Evolutionary conservation across 805 yeast genomes (phyloP), one percentile per base, ranked within the genome.

Genomic region (Cyberlindnera nakhonratchasimensis): DNA sequence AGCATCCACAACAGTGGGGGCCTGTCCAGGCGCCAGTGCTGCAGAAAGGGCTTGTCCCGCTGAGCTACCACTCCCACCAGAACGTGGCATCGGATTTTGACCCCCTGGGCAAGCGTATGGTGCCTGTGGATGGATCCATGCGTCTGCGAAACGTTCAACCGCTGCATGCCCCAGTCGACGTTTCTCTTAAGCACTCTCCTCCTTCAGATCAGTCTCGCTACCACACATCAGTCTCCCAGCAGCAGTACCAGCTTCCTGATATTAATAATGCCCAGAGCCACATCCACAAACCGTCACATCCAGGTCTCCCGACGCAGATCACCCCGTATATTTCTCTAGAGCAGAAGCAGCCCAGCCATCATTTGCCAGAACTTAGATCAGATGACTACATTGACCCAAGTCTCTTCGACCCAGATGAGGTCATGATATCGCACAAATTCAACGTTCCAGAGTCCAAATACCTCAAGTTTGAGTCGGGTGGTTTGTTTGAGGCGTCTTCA

Each of bases 401-500:
- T 3, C 29, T 48, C 16, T 51, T 46, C 28, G 43, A 38, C 8
- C 42, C 39, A 4, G 33, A 34, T 20, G 47, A 48, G 34, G 18
- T 53, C 10, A 36, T 57, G 16, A 36, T 31, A 6, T 18, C 47
- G 2, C 46, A 48, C 37, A 45, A 50, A 19, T 35, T 39, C 17
- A 44, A 39, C 16, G 23, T 48, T 8, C 47, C 53, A 11, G 43
- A 46, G 18, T 36, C 57, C 14, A 40, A 46, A 21, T 36, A 34
- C 21, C 31, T 53, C 25, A 34, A 39, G 10, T 20, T 51, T 18
- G 48, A 53, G 16, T 36, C 47, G 17, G 40, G 42, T 17, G 61
- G 62, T 2, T 20, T 58, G 22, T 57, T 56, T 39, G 54, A 47
- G n/a, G 26, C 37, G 6, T 42, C 40, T 4, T 31, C 54, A 1